Base-by-base conservation (phyloP, 2,329 filamentous ascomycete genomes). In the Graphiopsis chlorocephala region DNA sequence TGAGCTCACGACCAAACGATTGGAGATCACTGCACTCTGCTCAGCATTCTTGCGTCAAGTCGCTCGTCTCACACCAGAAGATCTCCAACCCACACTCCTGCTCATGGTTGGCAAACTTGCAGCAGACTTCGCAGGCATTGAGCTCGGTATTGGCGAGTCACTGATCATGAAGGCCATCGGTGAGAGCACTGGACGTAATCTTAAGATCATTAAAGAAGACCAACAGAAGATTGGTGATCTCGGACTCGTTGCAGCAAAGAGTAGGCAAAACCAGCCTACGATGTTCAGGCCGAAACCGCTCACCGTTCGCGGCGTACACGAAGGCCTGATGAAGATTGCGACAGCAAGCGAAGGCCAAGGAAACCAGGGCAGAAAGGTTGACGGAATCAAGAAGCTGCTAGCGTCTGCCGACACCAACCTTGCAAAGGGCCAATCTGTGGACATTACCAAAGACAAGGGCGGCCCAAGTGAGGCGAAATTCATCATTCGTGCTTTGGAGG, bases 161-260 rank as follows among this genome's bases (percentile, higher is more conserved):
- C 80, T 99, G 29, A 97, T 99, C 72, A 98, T 98, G 93, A 99
- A 98, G 77, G 92, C 95, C 5, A 96, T 99, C 73, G 94, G 94
- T 12, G 94, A 98, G 80, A 90, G 89, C 31, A 99, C 95, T 0
- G 95, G 95, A 11, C 88, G 95, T 66, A 96, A 88, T 72, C 79
- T 97, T 55, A 85, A 89, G 42, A 88, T 97, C 61, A 97, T 99
- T 82, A 98, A 97, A 80, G 88, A 90, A 57, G 93, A 98, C 71
- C 95, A 99, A 75, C 93, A 95, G 73, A 93, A 97, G 72, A 97
- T 98, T 77, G 95, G 95, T 62, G 95, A 99, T 77, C 84, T 99
- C 12, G 95, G 95, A 12, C 82, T 98, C 35, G 94, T 99, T 1
- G 95, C 95, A 50, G 92, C 96, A 57, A 97, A 98, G 82, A 97